phyloP scores from a whole-genome alignment of 1,139 yeast species.

The Wickerhamomyces sp. region DNA sequence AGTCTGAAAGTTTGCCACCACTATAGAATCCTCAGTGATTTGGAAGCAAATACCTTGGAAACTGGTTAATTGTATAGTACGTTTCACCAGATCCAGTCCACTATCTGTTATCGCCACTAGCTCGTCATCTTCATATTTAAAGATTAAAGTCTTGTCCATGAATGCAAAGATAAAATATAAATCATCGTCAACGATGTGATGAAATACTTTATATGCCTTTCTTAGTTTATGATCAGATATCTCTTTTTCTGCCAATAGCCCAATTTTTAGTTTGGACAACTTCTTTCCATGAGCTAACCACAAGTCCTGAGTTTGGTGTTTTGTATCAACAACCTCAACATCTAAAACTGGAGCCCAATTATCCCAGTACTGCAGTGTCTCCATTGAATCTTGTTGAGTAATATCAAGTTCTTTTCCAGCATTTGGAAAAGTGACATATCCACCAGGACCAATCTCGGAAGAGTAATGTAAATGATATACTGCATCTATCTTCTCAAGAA shows the following conservation, averaged over 20 bases:
- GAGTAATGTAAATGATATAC: conserved; percentile 16
- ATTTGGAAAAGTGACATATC: conserved; percentile 12
- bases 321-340: conserved; percentile 33
- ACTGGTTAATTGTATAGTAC: conserved; percentile 19
- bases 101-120: conserved; percentile 20
- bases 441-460: conserved; percentile 15
- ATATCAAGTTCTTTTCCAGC: conserved; percentile 4
- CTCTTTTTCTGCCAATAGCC: conserved; percentile 32
- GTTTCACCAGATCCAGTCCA: conserved; percentile 20
- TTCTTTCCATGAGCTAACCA: conserved; percentile 47
- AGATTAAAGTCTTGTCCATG: conserved; percentile 36
- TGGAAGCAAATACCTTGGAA: conserved; percentile 27
- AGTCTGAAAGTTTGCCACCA: conserved; percentile 25
- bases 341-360: conserved; percentile 52
- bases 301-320: conserved; percentile 31
- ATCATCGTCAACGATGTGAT: conserved; percentile 18
- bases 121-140: conserved; percentile 29
- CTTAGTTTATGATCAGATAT: conserved; percentile 19
- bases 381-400: neutral
- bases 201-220: conserved; percentile 19
- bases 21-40: conserved; percentile 28
- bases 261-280: conserved; percentile 37
- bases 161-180: conserved; percentile 34
- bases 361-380: conserved; percentile 22
- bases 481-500: conserved; percentile 12